Evolutionary conservation across 768 basidiomycete species (phyloP).

Genomic region (Phylloporus sp.): DNA sequence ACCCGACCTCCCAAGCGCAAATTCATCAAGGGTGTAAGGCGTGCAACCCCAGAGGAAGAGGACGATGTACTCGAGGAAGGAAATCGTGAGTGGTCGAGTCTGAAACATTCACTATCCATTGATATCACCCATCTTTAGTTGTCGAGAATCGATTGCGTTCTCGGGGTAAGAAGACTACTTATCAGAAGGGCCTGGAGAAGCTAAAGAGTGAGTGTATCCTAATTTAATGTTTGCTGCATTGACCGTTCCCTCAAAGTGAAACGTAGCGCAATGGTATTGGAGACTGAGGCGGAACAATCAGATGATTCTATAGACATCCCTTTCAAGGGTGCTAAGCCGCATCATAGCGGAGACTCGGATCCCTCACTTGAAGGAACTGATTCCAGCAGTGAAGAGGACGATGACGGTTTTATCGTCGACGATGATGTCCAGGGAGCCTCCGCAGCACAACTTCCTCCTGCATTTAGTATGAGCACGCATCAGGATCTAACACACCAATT

Average conservation of each 20-base stretch:
- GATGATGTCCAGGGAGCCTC: conserved; percentile 47
- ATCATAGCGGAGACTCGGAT: conserved; percentile 34
- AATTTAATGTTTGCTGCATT: neutral
- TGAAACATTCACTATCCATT: neutral
- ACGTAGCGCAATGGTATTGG: conserved; percentile 32
- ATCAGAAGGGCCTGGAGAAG: conserved; percentile 61
- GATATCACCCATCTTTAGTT: conserved; percentile 38
- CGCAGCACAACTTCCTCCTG: conserved; percentile 54
- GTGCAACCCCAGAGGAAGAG: conserved; percentile 41
- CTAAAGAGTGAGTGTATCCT: conserved; percentile 48
- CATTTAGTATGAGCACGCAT: conserved; percentile 78
- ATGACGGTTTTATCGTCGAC: conserved; percentile 55
- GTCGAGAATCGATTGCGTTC: conserved; percentile 59
- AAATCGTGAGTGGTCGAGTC: conserved; percentile 42
- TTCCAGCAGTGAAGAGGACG: conserved; percentile 17
- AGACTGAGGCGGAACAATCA: conserved; percentile 32
- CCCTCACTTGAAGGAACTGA: conserved; percentile 32
- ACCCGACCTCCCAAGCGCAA: conserved; percentile 36
- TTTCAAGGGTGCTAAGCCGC: conserved; percentile 46
- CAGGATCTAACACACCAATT: conserved; percentile 77
- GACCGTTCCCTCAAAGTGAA: conserved; percentile 24
- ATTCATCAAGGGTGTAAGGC: conserved; percentile 41
- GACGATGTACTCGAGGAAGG: conserved; percentile 43
- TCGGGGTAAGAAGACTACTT: conserved; percentile 55
- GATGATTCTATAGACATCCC: conserved; percentile 27